phyloP scores from a whole-genome alignment of 2,329 filamentous ascomycete genomes.

The Pestalotiopsis sp. region DNA sequence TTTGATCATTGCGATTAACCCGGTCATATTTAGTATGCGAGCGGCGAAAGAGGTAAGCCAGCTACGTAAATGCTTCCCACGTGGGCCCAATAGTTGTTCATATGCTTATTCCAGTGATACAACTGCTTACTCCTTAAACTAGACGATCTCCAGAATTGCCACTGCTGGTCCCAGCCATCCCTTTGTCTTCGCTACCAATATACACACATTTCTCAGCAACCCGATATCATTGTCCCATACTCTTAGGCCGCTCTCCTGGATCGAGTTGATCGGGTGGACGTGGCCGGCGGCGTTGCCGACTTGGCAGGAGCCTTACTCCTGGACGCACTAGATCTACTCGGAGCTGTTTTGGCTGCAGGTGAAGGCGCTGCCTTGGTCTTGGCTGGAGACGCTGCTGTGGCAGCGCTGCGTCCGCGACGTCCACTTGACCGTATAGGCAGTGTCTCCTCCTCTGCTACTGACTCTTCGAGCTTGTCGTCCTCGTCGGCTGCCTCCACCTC shows the following conservation, averaged over 20 bases:
- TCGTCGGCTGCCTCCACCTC: slow-evolving; percentile 13
- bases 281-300: not conserved
- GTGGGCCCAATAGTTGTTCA: not conserved
- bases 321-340: not conserved
- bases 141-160: not conserved
- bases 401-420: slow-evolving; percentile 24
- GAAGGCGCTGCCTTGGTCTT: not conserved
- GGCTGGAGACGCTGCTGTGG: not conserved
- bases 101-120: not conserved
- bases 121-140: not conserved
- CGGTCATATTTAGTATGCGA: no score
- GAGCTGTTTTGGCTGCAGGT: not conserved
- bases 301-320: slow-evolving; percentile 11
- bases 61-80: not conserved
- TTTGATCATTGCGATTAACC: no score
- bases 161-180: not conserved
- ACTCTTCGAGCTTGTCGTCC: slow-evolving; percentile 22
- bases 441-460: slow-evolving; percentile 23
- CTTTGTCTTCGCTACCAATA: not conserved
- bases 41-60: no score
- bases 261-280: not conserved
- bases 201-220: not conserved
- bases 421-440: slow-evolving; percentile 26
- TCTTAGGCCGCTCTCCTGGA: not conserved
- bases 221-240: not conserved